These are phyloP conservation scores for Phytophthora kernoviae DNA, from an alignment of 352 stramenopile species.

Conservation along the genomic window DNA sequence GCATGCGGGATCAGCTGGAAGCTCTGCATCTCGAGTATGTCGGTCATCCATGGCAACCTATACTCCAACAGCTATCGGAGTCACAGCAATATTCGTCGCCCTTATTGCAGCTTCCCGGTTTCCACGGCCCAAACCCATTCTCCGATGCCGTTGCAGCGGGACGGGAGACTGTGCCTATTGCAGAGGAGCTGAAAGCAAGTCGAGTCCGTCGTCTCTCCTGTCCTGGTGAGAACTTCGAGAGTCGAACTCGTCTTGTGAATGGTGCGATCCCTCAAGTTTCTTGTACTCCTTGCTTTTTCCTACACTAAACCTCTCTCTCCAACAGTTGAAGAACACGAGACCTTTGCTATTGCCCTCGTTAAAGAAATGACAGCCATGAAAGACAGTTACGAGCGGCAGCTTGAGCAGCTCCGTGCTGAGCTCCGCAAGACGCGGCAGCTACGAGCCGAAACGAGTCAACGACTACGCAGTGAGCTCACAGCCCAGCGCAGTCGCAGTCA, in stretches of 20 bases:
- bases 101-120: conserved; percentile 4
- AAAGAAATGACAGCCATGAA: conserved; percentile 78
- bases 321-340: conserved; percentile 70
- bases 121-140: conserved; percentile 55
- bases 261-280: conserved; percentile 4
- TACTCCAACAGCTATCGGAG: background rate
- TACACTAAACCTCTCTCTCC: conserved; percentile 1
- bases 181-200: conserved; percentile 53
- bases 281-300: background rate
- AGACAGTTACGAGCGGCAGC: conserved; percentile 62
- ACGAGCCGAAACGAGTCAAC: conserved; percentile 48
- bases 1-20: conserved; percentile 62
- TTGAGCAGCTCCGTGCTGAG: conserved; percentile 70
- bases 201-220: conserved; percentile 21
- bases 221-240: conserved; percentile 24
- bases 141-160: conserved; percentile 72
- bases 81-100: conserved; percentile 11
- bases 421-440: conserved; percentile 48
- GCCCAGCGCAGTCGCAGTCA: conserved; percentile 54
- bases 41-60: background rate
- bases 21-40: conserved; percentile 48
- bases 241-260: conserved; percentile 23
- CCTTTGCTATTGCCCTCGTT: conserved; percentile 67
- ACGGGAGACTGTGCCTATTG: conserved; percentile 55
- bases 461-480: conserved; percentile 53